Conservation (phyloP, 2,329 filamentous ascomycete species). For the Pezicula radicicola region DNA sequence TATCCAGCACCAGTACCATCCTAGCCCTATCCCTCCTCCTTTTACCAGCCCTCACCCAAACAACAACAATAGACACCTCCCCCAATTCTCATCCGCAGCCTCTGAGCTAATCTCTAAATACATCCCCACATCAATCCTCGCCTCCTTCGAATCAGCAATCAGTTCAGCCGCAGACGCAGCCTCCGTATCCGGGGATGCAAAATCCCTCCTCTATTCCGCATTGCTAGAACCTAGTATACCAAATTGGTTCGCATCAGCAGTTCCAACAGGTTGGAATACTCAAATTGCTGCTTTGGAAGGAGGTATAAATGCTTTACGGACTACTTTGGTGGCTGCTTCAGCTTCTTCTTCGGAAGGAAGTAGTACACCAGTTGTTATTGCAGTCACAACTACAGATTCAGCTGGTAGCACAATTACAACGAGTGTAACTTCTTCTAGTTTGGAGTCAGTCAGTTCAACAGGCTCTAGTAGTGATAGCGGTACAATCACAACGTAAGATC, state of each 20-base stretch:
- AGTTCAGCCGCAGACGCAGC: constrained; percentile 25
- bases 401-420: constrained; percentile 22
- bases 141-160: constrained; percentile 21
- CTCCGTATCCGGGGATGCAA: constrained; percentile 24
- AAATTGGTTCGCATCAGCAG: constrained; percentile 24
- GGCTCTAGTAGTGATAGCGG: not conserved
- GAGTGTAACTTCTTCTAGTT: constrained; percentile 7
- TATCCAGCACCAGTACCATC: not conserved
- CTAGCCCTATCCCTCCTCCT: constrained; percentile 6
- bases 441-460: too few species aligned
- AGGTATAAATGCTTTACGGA: constrained; percentile 20
- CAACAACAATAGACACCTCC: constrained; percentile 1
- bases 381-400: constrained; percentile 21
- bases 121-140: constrained; percentile 24
- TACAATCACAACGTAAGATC: too few species aligned
- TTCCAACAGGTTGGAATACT: constrained; percentile 22
- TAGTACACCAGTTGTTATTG: constrained; percentile 14
- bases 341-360: constrained; percentile 2
- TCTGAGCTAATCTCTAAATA: constrained; percentile 26
- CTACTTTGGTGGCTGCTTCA: not conserved
- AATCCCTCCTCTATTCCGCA: constrained; percentile 21
- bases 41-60: constrained; percentile 7
- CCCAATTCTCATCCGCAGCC: constrained; percentile 22
- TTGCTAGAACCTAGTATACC: constrained; percentile 22
- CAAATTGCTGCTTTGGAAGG: constrained; percentile 23